Evolutionary conservation across 2,329 filamentous ascomycete genomes (phyloP), one percentile per base, ranked within the genome.

Genomic region (Penicillium capsulatum): DNA sequence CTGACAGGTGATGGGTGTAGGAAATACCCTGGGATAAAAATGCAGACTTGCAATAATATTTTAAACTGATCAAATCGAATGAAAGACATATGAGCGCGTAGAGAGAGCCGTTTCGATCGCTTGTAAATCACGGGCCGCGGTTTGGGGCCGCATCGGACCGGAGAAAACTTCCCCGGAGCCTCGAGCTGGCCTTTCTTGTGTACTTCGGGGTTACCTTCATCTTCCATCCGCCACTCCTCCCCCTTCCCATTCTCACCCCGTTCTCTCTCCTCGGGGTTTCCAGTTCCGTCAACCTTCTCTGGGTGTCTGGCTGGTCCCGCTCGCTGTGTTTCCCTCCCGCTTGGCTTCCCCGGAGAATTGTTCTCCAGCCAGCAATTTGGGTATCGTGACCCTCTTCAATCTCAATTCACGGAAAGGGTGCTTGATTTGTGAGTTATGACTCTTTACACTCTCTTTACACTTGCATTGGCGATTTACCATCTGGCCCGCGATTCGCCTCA

Each of bases 161-260:
- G 51, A 53, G 48, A 54, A 54, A 54, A 51, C 47, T 34, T 36
- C 50, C 51, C 51, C 50, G 50, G 50, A 53, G 45, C 42, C 47
- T 54, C 51, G 48, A 53, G 42, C 45, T 54, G 51, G 50, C 51
- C 51, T 54, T 51, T 51, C 51, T 53, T 53, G 50, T 53, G 50
- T 48, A 53, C 50, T 47, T 50, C 46, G 42, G 53, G 48, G 50
- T 45, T 33, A 36, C 46, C 43, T 45, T 39, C 36, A 33, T 28
- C 36, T 39, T 41, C 28, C 45, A 42, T 37, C 28, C 34, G 66
- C 60, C 13, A 17, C 31, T 24, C 24, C 40, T 34, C 30, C 34
- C 30, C 36, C 30, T 30, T 30, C 31, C 39, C 28, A 41, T 42
- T 29, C 42, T 44, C 34, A 37, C 44, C 33, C 40, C 28, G 31